These are phyloP conservation scores for Populus nigra DNA, from an alignment of 345 rosid genomes.

Conservation along the genomic window DNA sequence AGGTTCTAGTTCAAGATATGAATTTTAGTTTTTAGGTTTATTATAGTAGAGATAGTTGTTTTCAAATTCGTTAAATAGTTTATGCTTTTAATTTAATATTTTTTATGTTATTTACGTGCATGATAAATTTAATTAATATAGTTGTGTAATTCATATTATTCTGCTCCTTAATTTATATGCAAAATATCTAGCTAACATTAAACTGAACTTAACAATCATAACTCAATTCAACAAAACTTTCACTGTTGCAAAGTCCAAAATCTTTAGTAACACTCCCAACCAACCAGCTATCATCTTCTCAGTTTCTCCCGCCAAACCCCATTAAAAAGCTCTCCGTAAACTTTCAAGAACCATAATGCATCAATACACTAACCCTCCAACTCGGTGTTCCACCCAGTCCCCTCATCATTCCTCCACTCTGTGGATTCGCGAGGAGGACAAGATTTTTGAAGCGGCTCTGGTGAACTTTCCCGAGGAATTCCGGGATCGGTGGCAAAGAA, in stretches of 20 bases:
- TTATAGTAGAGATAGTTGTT: too few species aligned
- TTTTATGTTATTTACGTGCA: too few species aligned
- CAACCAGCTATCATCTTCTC: neutral
- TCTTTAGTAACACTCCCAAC: neutral
- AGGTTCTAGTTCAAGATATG: too few species aligned
- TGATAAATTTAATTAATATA: too few species aligned
- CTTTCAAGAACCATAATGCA: slow-evolving; percentile 5
- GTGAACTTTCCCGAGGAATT: slow-evolving; percentile 50
- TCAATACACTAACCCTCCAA: neutral
- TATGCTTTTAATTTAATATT: too few species aligned
- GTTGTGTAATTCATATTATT: too few species aligned
- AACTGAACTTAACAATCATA: too few species aligned
- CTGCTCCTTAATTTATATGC: too few species aligned
- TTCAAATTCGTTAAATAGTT: too few species aligned
- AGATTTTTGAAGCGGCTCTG: slow-evolving; percentile 64
- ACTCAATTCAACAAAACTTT: neutral
- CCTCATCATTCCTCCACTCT: neutral
- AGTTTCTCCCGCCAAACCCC: slow-evolving; percentile 7
- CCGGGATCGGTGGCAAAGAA: slow-evolving; percentile 64
- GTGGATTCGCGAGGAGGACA: slow-evolving; percentile 70
- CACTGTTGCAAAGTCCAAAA: neutral
- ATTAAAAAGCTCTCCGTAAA: neutral
- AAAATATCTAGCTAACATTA: too few species aligned
- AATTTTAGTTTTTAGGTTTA: too few species aligned
- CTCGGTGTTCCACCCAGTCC: neutral